Evolutionary conservation across 176 grass and related monocot species (phyloP).

Genomic region (Aegilops umbellulata): DNA sequence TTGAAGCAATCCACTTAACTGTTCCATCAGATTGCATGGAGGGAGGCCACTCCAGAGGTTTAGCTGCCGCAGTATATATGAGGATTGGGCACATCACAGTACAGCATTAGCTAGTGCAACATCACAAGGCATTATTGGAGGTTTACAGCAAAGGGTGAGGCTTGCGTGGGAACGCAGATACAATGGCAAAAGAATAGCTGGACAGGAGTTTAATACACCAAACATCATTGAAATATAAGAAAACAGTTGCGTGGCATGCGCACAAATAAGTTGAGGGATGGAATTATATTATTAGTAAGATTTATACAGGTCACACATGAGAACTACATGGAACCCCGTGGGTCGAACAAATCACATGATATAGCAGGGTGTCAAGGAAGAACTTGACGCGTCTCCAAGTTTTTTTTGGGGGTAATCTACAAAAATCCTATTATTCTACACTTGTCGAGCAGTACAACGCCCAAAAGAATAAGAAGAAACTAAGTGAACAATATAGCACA

Average conservation of each 20-base stretch:
- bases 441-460: constrained; percentile 31
- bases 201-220: not conserved
- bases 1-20: too few species aligned
- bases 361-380: constrained; percentile 39
- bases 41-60: too few species aligned
- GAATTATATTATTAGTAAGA: constrained; percentile 33
- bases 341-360: constrained; percentile 29
- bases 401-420: constrained; percentile 30
- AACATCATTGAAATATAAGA: not conserved
- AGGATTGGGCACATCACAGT: not conserved
- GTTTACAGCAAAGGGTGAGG: not conserved
- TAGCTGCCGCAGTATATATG: too few species aligned
- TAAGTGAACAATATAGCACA: constrained; percentile 36
- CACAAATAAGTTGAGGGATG: not conserved
- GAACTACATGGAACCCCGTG: constrained; percentile 20
- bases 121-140: not conserved
- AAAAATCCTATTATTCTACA: constrained; percentile 59
- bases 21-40: too few species aligned
- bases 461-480: constrained; percentile 39
- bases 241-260: not conserved
- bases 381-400: constrained; percentile 10
- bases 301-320: constrained; percentile 43
- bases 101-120: not conserved
- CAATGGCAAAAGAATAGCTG: not conserved
- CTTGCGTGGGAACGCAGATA: not conserved